A percentile compares a stretch with the other conserved stretches of the same genome.
phyloP scores from a whole-genome alignment of 2,329 filamentous ascomycete genomes.

The Aspergillus piperis region DNA sequence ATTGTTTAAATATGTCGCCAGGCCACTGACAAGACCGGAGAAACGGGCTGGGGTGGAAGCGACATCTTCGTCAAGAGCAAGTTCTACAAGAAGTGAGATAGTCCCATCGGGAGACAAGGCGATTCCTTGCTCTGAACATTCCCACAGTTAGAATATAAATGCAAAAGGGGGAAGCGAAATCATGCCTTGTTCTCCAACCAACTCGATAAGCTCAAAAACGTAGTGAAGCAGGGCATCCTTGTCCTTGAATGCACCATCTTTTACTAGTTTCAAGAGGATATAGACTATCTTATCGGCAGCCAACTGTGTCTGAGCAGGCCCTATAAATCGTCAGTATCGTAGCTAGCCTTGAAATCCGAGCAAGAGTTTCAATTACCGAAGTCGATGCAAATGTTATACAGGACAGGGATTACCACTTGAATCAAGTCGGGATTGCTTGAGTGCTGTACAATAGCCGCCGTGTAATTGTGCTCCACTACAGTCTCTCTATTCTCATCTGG shows the following conservation, averaged over 20 bases:
- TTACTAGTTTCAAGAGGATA: slow-evolving; percentile 39
- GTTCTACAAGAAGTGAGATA: slow-evolving; percentile 37
- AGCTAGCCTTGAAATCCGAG: not conserved
- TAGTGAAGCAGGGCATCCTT: slow-evolving; percentile 38
- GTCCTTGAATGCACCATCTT: slow-evolving; percentile 33
- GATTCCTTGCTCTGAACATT: slow-evolving; percentile 34
- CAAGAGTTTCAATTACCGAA: slow-evolving; percentile 35
- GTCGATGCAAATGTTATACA: slow-evolving; percentile 50
- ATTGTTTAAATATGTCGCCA: slow-evolving; percentile 39
- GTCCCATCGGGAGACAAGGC: slow-evolving; percentile 38
- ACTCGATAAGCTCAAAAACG: slow-evolving; percentile 43
- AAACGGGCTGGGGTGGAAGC: slow-evolving; percentile 34
- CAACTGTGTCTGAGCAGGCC: slow-evolving; percentile 42
- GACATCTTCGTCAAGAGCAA: slow-evolving; percentile 31
- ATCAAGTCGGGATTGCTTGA: slow-evolving; percentile 38
- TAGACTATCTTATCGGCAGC: slow-evolving; percentile 40
- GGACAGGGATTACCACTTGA: slow-evolving; percentile 45
- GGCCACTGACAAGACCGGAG: slow-evolving; percentile 33
- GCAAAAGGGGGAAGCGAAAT: not conserved
- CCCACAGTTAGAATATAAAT: slow-evolving; percentile 8
- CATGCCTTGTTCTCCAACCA: slow-evolving; percentile 43
- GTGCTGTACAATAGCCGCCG: slow-evolving; percentile 38
- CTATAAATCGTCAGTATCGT: slow-evolving; percentile 30
- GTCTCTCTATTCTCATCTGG: slow-evolving; percentile 46
- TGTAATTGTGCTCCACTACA: slow-evolving; percentile 44